phyloP scores from a whole-genome alignment of 2,329 filamentous ascomycete species.

The Hypoxylon sp. region DNA sequence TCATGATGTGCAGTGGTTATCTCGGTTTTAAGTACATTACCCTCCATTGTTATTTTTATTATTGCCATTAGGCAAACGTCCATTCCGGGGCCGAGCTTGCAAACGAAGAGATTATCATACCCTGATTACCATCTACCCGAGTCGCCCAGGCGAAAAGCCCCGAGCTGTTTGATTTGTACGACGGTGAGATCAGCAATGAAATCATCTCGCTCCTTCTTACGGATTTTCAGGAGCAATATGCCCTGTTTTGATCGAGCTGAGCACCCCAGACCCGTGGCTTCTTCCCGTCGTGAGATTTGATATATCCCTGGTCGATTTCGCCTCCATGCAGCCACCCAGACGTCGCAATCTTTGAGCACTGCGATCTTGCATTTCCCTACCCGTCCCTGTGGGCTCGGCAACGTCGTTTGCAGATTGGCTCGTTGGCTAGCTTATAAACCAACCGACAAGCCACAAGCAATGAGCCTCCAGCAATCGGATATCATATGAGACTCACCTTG shows the following conservation, averaged over 20 bases:
- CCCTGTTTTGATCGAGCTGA: conserved; percentile 42
- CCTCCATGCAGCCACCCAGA: conserved; percentile 48
- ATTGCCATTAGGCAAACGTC: conserved; percentile 47
- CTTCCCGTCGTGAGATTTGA: conserved; percentile 43
- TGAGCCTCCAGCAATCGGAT: conserved; percentile 21
- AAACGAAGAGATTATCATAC: conserved; percentile 45
- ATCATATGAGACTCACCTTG: conserved; percentile 27
- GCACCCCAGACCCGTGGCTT: conserved; percentile 34
- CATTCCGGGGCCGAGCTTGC: conserved; percentile 46
- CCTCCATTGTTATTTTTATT: conserved; percentile 36
- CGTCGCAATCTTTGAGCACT: conserved; percentile 40
- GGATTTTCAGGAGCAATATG: conserved; percentile 38
- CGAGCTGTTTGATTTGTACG: conserved; percentile 50
- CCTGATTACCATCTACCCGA: conserved; percentile 43
- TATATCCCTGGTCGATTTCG: conserved; percentile 38
- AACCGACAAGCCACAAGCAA: conserved; percentile 43
- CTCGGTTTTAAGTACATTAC: conserved; percentile 31
- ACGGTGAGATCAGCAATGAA: conserved; percentile 55
- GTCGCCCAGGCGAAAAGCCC: conserved; percentile 41
- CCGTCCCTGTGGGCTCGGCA: conserved; percentile 47
- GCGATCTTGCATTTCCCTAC: conserved; percentile 44
- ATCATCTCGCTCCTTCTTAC: conserved; percentile 44
- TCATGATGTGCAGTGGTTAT: conserved; percentile 34
- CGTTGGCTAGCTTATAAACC: conserved; percentile 35
- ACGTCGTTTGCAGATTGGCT: conserved; percentile 49